These are phyloP conservation scores for Gelatoporia subvermispora DNA, from an alignment of 768 basidiomycete genomes.

Conservation along the genomic window DNA sequence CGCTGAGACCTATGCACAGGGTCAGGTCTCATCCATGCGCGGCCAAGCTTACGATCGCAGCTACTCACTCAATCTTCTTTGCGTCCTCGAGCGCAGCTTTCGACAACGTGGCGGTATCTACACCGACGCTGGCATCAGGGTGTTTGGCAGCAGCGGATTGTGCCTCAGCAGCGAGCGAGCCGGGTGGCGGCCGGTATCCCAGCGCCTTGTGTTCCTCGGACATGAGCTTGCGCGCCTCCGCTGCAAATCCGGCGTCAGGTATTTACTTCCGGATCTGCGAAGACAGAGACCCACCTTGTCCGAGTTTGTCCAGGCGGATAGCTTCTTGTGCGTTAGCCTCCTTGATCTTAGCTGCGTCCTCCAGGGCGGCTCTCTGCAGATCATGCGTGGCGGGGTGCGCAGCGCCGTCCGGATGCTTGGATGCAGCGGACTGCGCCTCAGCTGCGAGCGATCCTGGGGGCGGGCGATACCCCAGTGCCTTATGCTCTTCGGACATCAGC, in stretches of 20 bases:
- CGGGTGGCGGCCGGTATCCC: constrained; percentile 31
- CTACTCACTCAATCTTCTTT: constrained; percentile 16
- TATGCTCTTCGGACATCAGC: constrained; percentile 23
- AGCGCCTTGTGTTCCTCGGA: constrained; percentile 32
- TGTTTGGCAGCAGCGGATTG: constrained; percentile 31
- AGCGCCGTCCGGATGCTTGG: constrained; percentile 20
- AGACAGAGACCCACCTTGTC: constrained; percentile 5
- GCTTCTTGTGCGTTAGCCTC: neutral
- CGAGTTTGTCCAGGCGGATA: constrained; percentile 14
- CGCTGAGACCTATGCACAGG: neutral
- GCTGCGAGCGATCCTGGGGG: constrained; percentile 22
- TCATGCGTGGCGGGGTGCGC: constrained; percentile 1
- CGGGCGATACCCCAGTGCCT: constrained; percentile 23
- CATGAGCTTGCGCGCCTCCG: constrained; percentile 30
- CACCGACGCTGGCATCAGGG: constrained; percentile 13
- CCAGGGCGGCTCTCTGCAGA: constrained; percentile 13
- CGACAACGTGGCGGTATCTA: constrained; percentile 12
- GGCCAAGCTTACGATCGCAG: neutral
- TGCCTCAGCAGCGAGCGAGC: constrained; percentile 30
- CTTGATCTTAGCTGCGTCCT: constrained; percentile 14
- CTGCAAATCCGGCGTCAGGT: constrained; percentile 1
- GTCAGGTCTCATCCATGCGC: neutral
- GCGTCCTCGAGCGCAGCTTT: constrained; percentile 23
- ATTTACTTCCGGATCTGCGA: neutral
- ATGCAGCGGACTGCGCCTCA: constrained; percentile 17